Conservation (phyloP, 345 rosid species). For the Pseudoturritis turrita region DNA sequence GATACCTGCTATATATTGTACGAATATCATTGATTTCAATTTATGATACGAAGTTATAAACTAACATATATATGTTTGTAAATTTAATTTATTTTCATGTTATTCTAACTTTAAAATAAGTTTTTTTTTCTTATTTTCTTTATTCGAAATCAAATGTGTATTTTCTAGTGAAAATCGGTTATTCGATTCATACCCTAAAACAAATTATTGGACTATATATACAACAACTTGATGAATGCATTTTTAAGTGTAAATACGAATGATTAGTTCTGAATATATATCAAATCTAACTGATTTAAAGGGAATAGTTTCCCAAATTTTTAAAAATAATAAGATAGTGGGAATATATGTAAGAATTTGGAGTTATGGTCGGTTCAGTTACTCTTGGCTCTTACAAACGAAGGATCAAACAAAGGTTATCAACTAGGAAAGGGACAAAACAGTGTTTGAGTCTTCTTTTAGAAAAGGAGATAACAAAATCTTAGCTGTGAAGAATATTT, state of each 20-base stretch:
- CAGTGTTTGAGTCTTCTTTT: background rate
- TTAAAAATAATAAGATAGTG: background rate
- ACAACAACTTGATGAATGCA: too few species aligned
- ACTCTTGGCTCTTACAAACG: background rate
- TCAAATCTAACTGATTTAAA: background rate
- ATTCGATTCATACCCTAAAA: too few species aligned
- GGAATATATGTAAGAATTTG: background rate
- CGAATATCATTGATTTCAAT: too few species aligned
- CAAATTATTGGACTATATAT: too few species aligned
- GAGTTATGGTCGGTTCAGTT: background rate
- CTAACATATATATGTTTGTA: too few species aligned
- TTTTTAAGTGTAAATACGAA: background rate
- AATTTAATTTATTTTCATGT: too few species aligned
- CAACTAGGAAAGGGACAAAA: background rate
- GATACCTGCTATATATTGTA: too few species aligned
- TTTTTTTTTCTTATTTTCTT: background rate
- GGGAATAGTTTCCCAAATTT: background rate
- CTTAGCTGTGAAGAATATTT: conserved; percentile 7
- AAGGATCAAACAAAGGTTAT: background rate
- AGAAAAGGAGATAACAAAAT: background rate
- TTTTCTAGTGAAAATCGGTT: too few species aligned
- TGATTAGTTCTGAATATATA: background rate
- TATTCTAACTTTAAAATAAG: background rate
- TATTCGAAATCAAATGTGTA: too few species aligned
- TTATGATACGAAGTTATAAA: too few species aligned